phyloP scores from a whole-genome alignment of 2,329 filamentous ascomycete genomes.

The Aspergillus amoenus region DNA sequence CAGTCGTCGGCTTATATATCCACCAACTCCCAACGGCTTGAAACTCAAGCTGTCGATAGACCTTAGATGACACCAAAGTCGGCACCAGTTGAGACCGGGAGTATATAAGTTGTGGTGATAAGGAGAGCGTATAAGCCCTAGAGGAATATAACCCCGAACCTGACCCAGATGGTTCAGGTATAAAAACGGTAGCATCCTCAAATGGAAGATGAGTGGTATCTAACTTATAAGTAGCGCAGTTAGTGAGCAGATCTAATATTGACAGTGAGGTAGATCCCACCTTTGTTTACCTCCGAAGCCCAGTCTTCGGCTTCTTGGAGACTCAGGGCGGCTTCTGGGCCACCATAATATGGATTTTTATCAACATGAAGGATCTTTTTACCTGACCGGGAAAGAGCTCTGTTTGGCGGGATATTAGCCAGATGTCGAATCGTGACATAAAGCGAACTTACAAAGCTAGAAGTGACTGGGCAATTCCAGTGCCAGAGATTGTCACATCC shows the following conservation, averaged over 20 bases:
- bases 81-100: conserved; percentile 74
- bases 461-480: conserved; percentile 74
- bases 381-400: conserved; percentile 85
- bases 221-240: conserved; percentile 23
- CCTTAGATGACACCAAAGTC: conserved; percentile 81
- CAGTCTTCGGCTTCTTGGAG: conserved; percentile 78
- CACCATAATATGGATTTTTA: conserved; percentile 83
- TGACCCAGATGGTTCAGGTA: conserved; percentile 19
- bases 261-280: conserved; percentile 25
- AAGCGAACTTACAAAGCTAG: conserved; percentile 65
- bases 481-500: conserved; percentile 79
- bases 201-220: conserved; percentile 37
- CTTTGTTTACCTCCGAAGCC: conserved; percentile 52
- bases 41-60: conserved; percentile 89
- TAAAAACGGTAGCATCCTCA: conserved; percentile 38
- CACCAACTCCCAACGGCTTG: conserved; percentile 91
- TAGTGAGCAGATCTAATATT: not conserved
- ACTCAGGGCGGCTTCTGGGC: conserved; percentile 79
- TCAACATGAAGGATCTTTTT: conserved; percentile 93
- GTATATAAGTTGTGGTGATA: conserved; percentile 86
- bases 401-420: conserved; percentile 58
- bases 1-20: conserved; percentile 53
- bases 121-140: conserved; percentile 76
- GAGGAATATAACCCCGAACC: conserved; percentile 47
- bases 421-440: conserved; percentile 17